These are phyloP conservation scores for Puya raimondii DNA, from an alignment of 176 grass and related monocot genomes.

Conservation along the genomic window DNA sequence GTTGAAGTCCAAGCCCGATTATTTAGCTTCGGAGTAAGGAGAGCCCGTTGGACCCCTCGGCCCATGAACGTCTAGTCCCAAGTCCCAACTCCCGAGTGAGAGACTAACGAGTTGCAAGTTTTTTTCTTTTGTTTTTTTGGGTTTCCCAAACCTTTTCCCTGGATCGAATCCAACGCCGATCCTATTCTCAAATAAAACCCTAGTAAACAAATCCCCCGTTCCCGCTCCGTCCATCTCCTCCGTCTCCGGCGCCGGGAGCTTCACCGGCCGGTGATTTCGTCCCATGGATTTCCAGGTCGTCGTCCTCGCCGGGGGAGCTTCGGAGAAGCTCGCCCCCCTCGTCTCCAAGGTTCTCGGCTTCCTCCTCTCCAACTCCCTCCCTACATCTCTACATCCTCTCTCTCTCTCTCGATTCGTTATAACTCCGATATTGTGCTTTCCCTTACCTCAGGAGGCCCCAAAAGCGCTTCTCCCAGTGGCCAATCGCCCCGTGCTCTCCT, in stretches of 20 bases:
- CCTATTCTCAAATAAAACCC: not conserved
- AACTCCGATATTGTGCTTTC: not conserved
- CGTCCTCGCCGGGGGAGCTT: slow-evolving; percentile 83
- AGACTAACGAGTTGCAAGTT: no score
- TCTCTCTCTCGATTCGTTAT: not conserved
- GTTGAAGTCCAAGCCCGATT: no score
- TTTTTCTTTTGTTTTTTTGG: no score
- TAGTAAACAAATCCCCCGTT: not conserved
- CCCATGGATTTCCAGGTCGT: slow-evolving; percentile 95
- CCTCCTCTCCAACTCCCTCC: not conserved
- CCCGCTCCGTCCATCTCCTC: not conserved
- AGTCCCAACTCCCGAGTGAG: no score
- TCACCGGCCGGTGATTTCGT: not conserved
- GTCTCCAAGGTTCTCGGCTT: slow-evolving; percentile 46
- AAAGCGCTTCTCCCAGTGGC: slow-evolving; percentile 89
- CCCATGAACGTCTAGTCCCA: no score
- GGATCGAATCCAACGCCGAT: no score
- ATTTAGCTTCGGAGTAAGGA: no score
- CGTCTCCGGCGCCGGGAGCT: slow-evolving; percentile 2
- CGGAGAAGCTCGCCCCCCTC: slow-evolving; percentile 74
- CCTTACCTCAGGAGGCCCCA: slow-evolving; percentile 54
- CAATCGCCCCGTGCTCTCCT: slow-evolving; percentile 79
- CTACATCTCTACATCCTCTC: not conserved
- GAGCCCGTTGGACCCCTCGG: no score
- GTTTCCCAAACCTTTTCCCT: no score